Evolutionary conservation across 495 filamentous ascomycete species (phyloP).

Genomic region (Terfezia boudieri): DNA sequence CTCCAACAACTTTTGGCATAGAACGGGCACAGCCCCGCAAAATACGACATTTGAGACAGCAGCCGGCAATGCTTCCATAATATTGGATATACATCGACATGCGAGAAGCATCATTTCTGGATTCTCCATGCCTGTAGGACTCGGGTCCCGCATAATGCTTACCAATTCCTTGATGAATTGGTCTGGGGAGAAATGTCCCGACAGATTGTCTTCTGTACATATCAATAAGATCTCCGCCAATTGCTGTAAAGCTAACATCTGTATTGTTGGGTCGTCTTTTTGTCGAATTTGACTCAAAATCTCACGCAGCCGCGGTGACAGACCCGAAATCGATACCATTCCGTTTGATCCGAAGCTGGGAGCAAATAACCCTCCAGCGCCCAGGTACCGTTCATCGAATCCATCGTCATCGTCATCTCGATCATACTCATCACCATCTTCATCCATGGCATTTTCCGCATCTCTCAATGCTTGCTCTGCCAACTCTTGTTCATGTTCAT

Average conservation of each 20-base stretch:
- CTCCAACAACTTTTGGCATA: slow-evolving; percentile 84
- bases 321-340: slow-evolving; percentile 50
- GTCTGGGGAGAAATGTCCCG: slow-evolving; percentile 87
- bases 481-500: slow-evolving; percentile 32
- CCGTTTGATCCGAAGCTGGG: slow-evolving; percentile 22
- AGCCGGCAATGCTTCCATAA: slow-evolving; percentile 90
- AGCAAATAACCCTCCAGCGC: slow-evolving; percentile 34
- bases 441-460: slow-evolving; percentile 22
- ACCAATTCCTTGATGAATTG: slow-evolving; percentile 90
- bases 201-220: slow-evolving; percentile 89
- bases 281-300: slow-evolving; percentile 64
- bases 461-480: slow-evolving; percentile 23
- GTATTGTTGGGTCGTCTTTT: slow-evolving; percentile 71
- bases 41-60: slow-evolving; percentile 92
- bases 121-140: slow-evolving; percentile 67
- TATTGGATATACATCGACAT: slow-evolving; percentile 83
- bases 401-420: slow-evolving; percentile 55
- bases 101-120: slow-evolving; percentile 95
- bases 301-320: slow-evolving; percentile 56
- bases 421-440: slow-evolving; percentile 25
- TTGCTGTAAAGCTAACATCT: slow-evolving; percentile 81
- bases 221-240: slow-evolving; percentile 82
- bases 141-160: slow-evolving; percentile 69
- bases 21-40: slow-evolving; percentile 76
- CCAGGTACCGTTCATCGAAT: slow-evolving; percentile 50